Base-by-base conservation (phyloP, 306 rosid genomes). In the Adenanthera pavonina region DNA sequence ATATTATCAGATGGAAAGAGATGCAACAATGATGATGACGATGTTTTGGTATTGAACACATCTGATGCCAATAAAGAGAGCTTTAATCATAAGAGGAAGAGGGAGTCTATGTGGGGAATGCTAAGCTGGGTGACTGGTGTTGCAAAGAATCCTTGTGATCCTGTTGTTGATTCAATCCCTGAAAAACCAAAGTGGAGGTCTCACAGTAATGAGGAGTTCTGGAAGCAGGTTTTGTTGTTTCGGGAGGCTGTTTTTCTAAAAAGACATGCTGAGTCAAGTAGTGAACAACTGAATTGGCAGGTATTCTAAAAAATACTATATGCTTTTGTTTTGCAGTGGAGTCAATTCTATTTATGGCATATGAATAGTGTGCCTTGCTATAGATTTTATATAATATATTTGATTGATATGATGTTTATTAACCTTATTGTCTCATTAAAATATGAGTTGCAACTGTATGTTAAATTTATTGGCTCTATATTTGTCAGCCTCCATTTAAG, bases 101-200 rank as follows among this genome's bases (percentile, higher is more conserved):
- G 86, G 10, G 89, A 88, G 52, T 81, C 87, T 40, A 4, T 85
- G 30, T 47, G 54, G 70, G 88, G 80, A 59, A 60, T 92, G 85
- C 44, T 92, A 67, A 74, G 62, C 33, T 95, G 99, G 99, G 61
- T 93, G 69, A 76, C 66, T 3, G 36, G 38, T 33, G 67, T 59
- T 48, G 99, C 98, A 2, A 84, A 64, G 75, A 80, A 92, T 80
- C 96, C 99, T 36, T 85, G 86, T 80, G 91, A 85, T 85, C 90
- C 92, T 40, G 84, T 34, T 9, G 79, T 87, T 77, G 91, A 92
- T 81, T 73, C 51, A 17, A 51, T 93, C 35, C 94, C 95, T 17
- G 90, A 90, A 60, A 84, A 75, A 82, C 52, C 89, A 6, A 89
- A 87, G 80, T 91, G 97, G 94, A 92, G 78, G 79, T 87, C 88